phyloP scores from a whole-genome alignment of 345 rosid species.

The Turnera subulata region DNA sequence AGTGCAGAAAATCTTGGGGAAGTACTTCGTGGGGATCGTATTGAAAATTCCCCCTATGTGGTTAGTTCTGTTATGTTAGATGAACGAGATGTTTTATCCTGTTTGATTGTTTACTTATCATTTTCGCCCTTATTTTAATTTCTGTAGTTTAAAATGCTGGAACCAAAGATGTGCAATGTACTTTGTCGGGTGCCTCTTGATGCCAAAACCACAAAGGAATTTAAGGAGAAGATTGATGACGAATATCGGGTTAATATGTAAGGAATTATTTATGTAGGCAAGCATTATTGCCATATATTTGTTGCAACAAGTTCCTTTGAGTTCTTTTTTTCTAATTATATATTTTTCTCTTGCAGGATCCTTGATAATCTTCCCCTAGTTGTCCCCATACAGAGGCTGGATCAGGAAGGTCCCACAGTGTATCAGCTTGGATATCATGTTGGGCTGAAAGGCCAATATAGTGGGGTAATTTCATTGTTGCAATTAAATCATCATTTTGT shows the following conservation, averaged over 20 bases:
- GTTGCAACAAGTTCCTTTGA: background rate
- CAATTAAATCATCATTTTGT: slow-evolving; percentile 8
- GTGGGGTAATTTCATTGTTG: slow-evolving; percentile 56
- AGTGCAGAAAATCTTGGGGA: slow-evolving; percentile 98
- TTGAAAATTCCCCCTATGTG: slow-evolving; percentile 81
- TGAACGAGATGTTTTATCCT: background rate
- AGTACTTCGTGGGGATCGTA: slow-evolving; percentile 98
- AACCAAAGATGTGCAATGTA: slow-evolving; percentile 73
- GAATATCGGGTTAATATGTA: slow-evolving; percentile 97
- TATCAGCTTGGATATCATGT: slow-evolving; percentile 91
- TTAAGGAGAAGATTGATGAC: slow-evolving; percentile 86
- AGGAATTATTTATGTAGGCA: slow-evolving; percentile 11
- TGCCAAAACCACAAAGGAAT: slow-evolving; percentile 57
- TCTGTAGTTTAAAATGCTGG: slow-evolving; percentile 86
- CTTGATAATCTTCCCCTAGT: slow-evolving; percentile 96
- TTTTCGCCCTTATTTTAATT: background rate
- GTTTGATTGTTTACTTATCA: too few species aligned
- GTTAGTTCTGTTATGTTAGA: slow-evolving; percentile 34
- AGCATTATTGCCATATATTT: background rate
- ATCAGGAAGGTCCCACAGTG: slow-evolving; percentile 60
- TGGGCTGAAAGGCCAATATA: slow-evolving; percentile 85
- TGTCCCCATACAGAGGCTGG: slow-evolving; percentile 64
- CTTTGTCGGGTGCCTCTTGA: slow-evolving; percentile 51
- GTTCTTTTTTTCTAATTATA: slow-evolving; percentile 19
- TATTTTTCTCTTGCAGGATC: slow-evolving; percentile 54